Base-by-base conservation (phyloP, 768 basidiomycete genomes). In the Pholiota microspora region DNA sequence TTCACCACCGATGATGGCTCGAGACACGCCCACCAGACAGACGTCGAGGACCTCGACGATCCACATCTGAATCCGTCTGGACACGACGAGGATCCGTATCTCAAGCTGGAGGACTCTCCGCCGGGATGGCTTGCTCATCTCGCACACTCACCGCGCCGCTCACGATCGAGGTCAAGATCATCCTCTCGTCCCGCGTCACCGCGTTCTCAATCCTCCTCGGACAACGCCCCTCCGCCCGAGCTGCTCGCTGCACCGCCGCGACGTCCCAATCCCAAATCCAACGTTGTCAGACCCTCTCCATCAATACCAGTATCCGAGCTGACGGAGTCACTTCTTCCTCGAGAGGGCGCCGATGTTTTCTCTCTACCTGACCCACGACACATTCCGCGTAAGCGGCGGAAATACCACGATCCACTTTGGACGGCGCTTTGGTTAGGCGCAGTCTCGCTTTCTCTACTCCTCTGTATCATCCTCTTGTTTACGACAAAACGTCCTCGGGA, bases 321-420 rank as follows among this genome's bases (percentile, higher is more conserved):
- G n/a, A 90, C 88, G 2, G 83, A 91, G 62, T 91, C 91, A 2
- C 74, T 93, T 6, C 76, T 93, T 5, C 91, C 89, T 15, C 73
- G 89, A 53, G 89, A 89, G 57, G 88, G 88, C 25, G 73, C 73
- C 38, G 85, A 88, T 68, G 79, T 86, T 29, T 93, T 93, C 69
- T 83, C 83, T 24, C 76, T 92, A 12, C 91, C 89, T 3, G 88
- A 92, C 63, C 88, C 88, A 21, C 79, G 85, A 42, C 82, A 88
- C 60, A 73, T 78, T n/a, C 78, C 83, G 16, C 75, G 81, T 54
- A 73, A 76, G 28, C 82, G 84, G 51, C 79, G 85, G 69, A 89
- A 86, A 69, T 85, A 85, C 71, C 84, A 92, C 57, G 89, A 92
- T 64, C 76, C 82, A 2, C 69, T 78, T 40, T 91, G 86, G 86